These are phyloP conservation scores for Yarrowia keelungensis DNA, from an alignment of 805 yeast species.

Conservation along the genomic window DNA sequence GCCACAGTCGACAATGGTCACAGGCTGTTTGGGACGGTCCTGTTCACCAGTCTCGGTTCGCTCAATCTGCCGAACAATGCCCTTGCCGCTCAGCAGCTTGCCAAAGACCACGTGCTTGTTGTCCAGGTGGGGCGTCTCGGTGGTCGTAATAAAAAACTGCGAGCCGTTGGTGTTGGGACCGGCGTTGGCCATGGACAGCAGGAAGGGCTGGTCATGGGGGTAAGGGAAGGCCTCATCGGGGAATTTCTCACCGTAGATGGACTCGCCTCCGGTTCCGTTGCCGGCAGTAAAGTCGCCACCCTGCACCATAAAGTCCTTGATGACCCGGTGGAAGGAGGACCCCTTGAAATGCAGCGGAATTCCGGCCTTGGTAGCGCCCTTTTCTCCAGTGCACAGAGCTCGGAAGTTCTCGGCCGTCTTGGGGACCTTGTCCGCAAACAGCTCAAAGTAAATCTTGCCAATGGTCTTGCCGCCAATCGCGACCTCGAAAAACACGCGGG, in stretches of 20 bases:
- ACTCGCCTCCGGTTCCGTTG: slow-evolving; percentile 81
- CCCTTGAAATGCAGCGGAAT: slow-evolving; percentile 77
- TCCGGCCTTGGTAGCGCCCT: slow-evolving; percentile 68
- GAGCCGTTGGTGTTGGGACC: slow-evolving; percentile 97
- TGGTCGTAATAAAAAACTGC: slow-evolving; percentile 93
- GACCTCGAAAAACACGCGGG: slow-evolving; percentile 79
- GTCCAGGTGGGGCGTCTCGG: slow-evolving; percentile 90
- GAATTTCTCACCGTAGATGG: slow-evolving; percentile 82
- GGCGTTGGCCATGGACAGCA: slow-evolving; percentile 95
- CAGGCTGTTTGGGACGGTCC: slow-evolving; percentile 76
- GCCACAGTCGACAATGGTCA: slow-evolving; percentile 81
- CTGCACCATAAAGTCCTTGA: slow-evolving; percentile 88
- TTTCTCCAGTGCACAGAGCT: slow-evolving; percentile 87
- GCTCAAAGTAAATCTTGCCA: slow-evolving; percentile 82
- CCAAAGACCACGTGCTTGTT: slow-evolving; percentile 98
- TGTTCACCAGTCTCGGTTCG: slow-evolving; percentile 64
- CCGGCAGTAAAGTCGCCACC: slow-evolving; percentile 89
- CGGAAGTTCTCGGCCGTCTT: slow-evolving; percentile 90
- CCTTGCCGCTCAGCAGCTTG: slow-evolving; percentile 80
- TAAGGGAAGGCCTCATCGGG: slow-evolving; percentile 87
- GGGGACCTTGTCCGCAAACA: slow-evolving; percentile 69
- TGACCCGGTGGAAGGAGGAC: slow-evolving; percentile 89
- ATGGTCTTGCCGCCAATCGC: slow-evolving; percentile 69
- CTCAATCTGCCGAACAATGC: slow-evolving; percentile 80
- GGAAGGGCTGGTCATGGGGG: slow-evolving; percentile 82